Conservation (phyloP, 2,329 filamentous ascomycete genomes). For the Juglanconis oblonga region DNA sequence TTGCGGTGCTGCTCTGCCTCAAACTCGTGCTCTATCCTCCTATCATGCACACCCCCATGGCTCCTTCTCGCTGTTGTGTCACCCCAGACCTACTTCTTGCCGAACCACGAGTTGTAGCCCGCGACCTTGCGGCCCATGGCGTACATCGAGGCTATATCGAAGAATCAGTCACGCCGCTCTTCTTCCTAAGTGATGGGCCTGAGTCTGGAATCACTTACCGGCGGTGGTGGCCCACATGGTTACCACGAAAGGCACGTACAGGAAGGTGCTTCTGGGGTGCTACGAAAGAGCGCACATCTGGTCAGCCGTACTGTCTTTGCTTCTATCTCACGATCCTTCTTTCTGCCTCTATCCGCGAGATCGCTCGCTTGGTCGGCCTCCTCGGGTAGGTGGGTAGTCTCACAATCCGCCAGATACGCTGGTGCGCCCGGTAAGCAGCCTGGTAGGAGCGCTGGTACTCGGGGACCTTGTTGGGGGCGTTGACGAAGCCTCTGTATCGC, state of each 20-base stretch:
- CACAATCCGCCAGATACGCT: conserved; percentile 78
- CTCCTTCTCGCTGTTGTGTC: not conserved
- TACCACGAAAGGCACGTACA: conserved; percentile 68
- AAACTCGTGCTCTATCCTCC: conserved; percentile 5
- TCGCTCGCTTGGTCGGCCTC: not conserved
- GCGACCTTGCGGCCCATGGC: conserved; percentile 70
- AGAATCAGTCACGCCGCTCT: conserved; percentile 20
- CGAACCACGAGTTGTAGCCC: conserved; percentile 78
- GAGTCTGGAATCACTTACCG: conserved; percentile 45
- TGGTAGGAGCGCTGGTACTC: conserved; percentile 74
- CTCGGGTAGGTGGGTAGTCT: conserved; percentile 31
- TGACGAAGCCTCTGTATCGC: conserved; percentile 47
- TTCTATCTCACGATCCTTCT: not conserved
- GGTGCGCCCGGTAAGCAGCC: conserved; percentile 64
- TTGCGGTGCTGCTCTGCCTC: conserved; percentile 10
- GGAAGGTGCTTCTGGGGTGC: conserved; percentile 61
- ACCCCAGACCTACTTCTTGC: conserved; percentile 43
- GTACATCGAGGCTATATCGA: conserved; percentile 56
- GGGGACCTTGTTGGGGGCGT: conserved; percentile 75
- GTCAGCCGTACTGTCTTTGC: conserved; percentile 20
- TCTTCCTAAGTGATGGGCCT: not conserved
- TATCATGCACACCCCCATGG: not conserved
- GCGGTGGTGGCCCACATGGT: conserved; percentile 60
- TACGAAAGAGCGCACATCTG: conserved; percentile 34
- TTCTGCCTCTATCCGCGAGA: not conserved